Evolutionary conservation across 2,329 filamentous ascomycete genomes (phyloP).

Genomic region (Verruconis gallopava): DNA sequence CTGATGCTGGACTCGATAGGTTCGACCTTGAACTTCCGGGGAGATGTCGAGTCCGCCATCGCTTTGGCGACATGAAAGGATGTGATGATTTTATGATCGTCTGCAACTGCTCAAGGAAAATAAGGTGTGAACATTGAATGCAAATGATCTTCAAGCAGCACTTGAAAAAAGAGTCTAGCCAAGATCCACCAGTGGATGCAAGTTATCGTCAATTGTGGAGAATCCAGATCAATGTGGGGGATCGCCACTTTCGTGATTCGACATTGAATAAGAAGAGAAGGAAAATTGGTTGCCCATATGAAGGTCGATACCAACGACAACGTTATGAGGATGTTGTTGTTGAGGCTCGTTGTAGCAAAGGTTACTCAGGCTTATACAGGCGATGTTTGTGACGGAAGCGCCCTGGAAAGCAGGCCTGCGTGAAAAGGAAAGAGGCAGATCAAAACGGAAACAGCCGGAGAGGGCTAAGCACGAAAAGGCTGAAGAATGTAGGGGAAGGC

Average conservation of each 20-base stretch:
- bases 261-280: not conserved
- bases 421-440: not conserved
- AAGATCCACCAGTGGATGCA: not conserved
- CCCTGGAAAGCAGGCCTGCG: not conserved
- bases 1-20: conserved; percentile 22
- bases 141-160: not conserved
- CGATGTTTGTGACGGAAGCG: not conserved
- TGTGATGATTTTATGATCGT: not conserved
- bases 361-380: not conserved
- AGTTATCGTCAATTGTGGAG: not conserved
- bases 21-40: conserved; percentile 25
- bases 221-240: not conserved
- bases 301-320: too few relatives aligned
- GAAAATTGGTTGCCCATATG: not conserved
- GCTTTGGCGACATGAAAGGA: not conserved
- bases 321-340: not conserved
- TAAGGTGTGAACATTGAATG: not conserved
- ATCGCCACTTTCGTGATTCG: too few relatives aligned
- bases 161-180: not conserved
- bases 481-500: not conserved
- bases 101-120: not conserved
- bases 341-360: not conserved
- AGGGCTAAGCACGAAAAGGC: not conserved
- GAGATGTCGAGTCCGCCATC: conserved; percentile 16
- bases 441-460: not conserved